Conservation (phyloP, 805 yeast genomes). For the Hanseniaspora guilliermondii region DNA sequence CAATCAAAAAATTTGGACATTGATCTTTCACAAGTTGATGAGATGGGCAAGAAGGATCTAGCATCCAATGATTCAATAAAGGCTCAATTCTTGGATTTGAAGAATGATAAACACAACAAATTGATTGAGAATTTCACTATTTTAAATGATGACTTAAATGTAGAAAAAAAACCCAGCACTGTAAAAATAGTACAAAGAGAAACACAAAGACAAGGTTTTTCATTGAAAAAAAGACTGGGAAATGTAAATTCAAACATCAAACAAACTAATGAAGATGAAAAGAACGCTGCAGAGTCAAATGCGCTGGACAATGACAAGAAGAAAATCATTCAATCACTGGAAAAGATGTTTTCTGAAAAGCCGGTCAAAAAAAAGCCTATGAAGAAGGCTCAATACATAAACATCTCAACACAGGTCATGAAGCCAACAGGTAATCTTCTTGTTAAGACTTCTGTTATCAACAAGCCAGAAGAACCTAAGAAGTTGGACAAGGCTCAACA, state of each 20-base stretch:
- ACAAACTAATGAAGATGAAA: constrained; percentile 2
- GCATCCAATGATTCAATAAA: constrained; percentile 4
- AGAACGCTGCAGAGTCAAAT: neutral
- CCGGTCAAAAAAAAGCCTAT: neutral
- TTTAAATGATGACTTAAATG: neutral
- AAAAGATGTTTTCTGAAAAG: neutral
- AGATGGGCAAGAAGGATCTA: neutral
- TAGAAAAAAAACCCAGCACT: neutral
- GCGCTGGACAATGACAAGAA: neutral
- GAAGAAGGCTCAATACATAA: neutral
- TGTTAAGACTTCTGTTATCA: neutral
- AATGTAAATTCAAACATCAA: neutral
- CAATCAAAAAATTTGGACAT: neutral
- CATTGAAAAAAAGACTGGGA: neutral
- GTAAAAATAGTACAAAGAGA: neutral
- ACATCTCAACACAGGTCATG: neutral
- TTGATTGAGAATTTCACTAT: neutral
- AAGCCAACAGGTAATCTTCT: neutral
- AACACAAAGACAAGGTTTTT: neutral
- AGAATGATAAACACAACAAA: neutral
- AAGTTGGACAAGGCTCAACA: neutral
- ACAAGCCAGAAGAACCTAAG: neutral
- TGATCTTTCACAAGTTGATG: neutral
- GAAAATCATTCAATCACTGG: neutral
- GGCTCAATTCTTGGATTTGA: neutral